These are phyloP conservation scores for Phytopythium boreale DNA, from an alignment of 352 stramenopile genomes.

Conservation along the genomic window DNA sequence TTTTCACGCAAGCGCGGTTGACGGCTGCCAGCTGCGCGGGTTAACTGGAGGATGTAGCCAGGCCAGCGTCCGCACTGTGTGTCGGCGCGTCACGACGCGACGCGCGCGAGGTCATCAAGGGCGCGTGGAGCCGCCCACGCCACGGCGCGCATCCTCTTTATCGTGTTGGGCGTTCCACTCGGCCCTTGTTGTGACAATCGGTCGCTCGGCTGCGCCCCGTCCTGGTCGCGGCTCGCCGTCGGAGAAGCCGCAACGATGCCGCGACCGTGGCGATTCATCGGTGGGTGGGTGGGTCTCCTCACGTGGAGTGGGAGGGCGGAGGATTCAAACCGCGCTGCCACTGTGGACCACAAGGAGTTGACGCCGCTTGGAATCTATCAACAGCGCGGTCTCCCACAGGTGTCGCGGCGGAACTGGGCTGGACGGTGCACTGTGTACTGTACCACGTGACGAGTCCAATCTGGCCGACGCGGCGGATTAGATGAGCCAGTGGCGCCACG, in stretches of 20 bases:
- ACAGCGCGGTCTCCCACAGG: background rate
- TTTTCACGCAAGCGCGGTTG: constrained; percentile 5
- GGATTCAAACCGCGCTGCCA: background rate
- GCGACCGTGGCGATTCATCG: background rate
- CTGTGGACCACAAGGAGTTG: background rate
- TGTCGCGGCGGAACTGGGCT: background rate
- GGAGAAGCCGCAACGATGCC: background rate
- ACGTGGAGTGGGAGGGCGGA: too few relatives aligned
- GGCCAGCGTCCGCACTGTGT: background rate
- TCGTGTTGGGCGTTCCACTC: background rate
- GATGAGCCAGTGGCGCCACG: background rate
- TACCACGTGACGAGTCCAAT: background rate
- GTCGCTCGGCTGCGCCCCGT: too few relatives aligned
- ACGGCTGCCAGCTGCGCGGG: constrained; percentile 2
- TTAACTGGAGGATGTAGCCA: constrained; percentile 2
- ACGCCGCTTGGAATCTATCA: background rate
- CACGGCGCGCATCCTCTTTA: too few relatives aligned
- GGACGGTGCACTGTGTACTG: too few relatives aligned
- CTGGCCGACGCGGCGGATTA: background rate
- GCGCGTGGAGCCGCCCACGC: too few relatives aligned
- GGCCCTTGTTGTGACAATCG: background rate
- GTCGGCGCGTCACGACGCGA: background rate
- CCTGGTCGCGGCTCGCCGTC: background rate
- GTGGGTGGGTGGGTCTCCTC: background rate
- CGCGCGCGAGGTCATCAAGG: background rate